Conservation (phyloP, 352 stramenopile genomes). For the Phytophthora fragariae region DNA sequence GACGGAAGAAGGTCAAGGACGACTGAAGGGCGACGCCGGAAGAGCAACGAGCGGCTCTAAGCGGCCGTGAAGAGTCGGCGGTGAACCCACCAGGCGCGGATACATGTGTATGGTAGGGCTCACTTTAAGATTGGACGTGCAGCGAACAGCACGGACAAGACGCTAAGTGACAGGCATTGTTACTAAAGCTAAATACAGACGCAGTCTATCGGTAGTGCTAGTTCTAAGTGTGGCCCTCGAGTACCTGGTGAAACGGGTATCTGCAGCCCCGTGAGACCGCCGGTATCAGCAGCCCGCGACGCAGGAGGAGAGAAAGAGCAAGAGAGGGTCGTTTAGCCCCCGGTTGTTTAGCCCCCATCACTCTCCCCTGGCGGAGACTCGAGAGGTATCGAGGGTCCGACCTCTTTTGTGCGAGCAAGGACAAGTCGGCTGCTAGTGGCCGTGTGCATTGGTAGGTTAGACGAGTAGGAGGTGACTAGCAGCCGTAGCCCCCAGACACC, state of each 20-base stretch:
- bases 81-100: too few species aligned
- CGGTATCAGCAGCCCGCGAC: not conserved
- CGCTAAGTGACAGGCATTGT: not conserved
- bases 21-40: not conserved
- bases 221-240: not conserved
- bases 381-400: too few species aligned
- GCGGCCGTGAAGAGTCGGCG: not conserved
- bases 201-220: not conserved
- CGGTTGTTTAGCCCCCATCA: not conserved
- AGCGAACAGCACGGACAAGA: not conserved
- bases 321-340: not conserved
- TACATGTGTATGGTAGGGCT: not conserved
- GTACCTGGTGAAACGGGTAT: not conserved
- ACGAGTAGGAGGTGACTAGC: not conserved
- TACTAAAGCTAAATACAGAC: not conserved
- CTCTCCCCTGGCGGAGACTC: too few species aligned
- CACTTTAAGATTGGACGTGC: not conserved
- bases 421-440: too few species aligned
- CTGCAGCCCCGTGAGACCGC: not conserved
- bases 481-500: not conserved
- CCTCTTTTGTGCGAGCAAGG: too few species aligned
- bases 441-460: too few species aligned
- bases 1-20: not conserved
- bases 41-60: not conserved
- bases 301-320: not conserved